A percentile compares a stretch with the other conserved stretches of the same genome.
phyloP scores from a whole-genome alignment of 2,329 filamentous ascomycete genomes.

The Lasiodiplodia hormozganensis region DNA sequence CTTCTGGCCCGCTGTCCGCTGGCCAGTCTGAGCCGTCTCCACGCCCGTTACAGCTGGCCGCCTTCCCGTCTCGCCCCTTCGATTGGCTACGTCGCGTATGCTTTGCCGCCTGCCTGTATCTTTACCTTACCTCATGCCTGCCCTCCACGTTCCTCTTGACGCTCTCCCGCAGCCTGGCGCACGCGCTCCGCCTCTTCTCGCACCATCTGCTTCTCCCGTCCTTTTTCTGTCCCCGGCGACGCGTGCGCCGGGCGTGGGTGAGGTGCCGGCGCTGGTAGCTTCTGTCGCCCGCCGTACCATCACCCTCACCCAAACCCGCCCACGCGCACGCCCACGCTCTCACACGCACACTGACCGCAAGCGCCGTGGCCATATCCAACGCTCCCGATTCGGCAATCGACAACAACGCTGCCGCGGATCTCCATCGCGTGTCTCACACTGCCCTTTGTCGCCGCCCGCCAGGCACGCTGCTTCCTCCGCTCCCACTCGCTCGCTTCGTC shows the following conservation, averaged over 20 bases:
- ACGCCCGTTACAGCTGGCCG: slow-evolving; percentile 8
- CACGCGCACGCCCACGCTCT: background rate
- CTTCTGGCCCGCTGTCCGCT: slow-evolving; percentile 15
- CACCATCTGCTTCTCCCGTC: background rate
- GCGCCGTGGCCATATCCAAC: slow-evolving; percentile 19
- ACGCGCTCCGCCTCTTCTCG: background rate
- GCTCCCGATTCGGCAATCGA: slow-evolving; percentile 23
- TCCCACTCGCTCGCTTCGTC: background rate
- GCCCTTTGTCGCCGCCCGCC: slow-evolving; percentile 7
- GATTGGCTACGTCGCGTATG: slow-evolving; percentile 23
- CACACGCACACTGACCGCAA: slow-evolving; percentile 17
- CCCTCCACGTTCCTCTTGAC: background rate
- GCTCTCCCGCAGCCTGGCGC: background rate
- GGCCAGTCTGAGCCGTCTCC: slow-evolving; percentile 19
- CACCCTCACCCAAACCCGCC: slow-evolving; percentile 7
- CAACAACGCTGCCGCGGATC: slow-evolving; percentile 17
- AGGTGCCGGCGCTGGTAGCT: slow-evolving; percentile 16
- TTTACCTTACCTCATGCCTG: slow-evolving; percentile 27
- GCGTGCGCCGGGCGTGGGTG: background rate
- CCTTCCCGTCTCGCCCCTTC: background rate
- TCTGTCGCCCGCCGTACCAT: slow-evolving; percentile 27
- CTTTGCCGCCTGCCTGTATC: slow-evolving; percentile 25
- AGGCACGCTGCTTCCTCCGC: background rate
- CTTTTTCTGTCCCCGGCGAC: background rate
- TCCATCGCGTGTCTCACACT: slow-evolving; percentile 1